Evolutionary conservation across 345 rosid genomes (phyloP).

Genomic region (Eutrema yunnanense): DNA sequence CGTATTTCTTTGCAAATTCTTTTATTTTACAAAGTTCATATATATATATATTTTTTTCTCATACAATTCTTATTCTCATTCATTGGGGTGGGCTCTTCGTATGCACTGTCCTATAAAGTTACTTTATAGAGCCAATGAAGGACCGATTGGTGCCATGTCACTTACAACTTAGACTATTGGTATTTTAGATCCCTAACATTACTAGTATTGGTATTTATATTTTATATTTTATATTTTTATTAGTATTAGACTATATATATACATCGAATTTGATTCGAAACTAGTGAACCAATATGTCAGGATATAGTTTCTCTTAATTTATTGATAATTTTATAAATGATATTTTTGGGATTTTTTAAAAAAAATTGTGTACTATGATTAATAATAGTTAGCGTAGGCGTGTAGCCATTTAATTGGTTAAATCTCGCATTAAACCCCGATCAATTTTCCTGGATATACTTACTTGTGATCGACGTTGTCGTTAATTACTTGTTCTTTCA

Average conservation of each 20-base stretch:
- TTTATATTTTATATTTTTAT: neutral
- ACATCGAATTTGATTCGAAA: slow-evolving; percentile 15
- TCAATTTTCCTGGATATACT: no score
- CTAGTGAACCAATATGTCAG: neutral
- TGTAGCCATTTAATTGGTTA: neutral
- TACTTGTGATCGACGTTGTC: no score
- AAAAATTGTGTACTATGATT: neutral
- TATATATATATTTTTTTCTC: neutral
- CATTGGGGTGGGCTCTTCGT: neutral
- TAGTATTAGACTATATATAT: neutral
- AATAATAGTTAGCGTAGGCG: neutral
- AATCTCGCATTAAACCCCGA: neutral
- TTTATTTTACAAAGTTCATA: neutral
- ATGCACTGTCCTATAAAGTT: neutral
- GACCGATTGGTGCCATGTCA: slow-evolving; percentile 2
- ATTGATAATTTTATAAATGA: neutral
- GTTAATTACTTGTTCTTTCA: no score
- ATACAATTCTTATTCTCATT: neutral
- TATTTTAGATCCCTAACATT: neutral
- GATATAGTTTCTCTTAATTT: neutral
- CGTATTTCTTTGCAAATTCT: neutral
- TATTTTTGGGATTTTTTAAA: neutral
- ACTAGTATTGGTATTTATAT: neutral
- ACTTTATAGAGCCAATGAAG: neutral
- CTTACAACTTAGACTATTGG: neutral